Evolutionary conservation across 164 flowering plant genomes (phyloP).

Genomic region (Vitis labrusca): DNA sequence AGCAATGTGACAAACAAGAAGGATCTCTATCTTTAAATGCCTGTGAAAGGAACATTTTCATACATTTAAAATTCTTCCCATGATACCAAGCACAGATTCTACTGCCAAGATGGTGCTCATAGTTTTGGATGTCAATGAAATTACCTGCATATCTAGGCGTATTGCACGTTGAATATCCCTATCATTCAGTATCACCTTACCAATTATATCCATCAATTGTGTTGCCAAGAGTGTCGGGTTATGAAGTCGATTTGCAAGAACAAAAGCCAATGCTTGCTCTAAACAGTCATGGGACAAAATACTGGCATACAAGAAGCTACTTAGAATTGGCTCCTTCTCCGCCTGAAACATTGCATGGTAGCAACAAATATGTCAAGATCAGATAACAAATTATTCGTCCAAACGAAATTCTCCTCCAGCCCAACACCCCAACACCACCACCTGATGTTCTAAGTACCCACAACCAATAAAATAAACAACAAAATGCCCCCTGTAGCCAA

Average conservation of each 20-base stretch:
- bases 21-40: constrained; percentile 92
- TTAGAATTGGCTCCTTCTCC: constrained; percentile 84
- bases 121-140: neutral
- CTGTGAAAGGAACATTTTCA: constrained; percentile 31
- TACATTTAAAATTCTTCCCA: constrained; percentile 1
- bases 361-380: neutral
- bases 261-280: constrained; percentile 77
- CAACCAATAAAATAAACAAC: neutral
- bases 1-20: constrained; percentile 76
- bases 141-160: constrained; percentile 83
- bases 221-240: constrained; percentile 74
- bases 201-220: constrained; percentile 72
- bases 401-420: neutral
- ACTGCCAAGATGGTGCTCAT: neutral
- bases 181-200: constrained; percentile 61
- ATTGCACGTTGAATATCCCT: constrained; percentile 61
- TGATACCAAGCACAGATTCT: neutral
- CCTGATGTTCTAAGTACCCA: neutral
- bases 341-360: constrained; percentile 47
- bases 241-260: constrained; percentile 79
- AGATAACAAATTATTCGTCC: neutral
- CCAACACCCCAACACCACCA: too few relatives aligned
- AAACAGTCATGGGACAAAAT: constrained; percentile 74
- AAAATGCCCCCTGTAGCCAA: neutral
- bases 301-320: constrained; percentile 85